Evolutionary conservation across 106 monocot species (phyloP).

Genomic region (Acorus gramineus): DNA sequence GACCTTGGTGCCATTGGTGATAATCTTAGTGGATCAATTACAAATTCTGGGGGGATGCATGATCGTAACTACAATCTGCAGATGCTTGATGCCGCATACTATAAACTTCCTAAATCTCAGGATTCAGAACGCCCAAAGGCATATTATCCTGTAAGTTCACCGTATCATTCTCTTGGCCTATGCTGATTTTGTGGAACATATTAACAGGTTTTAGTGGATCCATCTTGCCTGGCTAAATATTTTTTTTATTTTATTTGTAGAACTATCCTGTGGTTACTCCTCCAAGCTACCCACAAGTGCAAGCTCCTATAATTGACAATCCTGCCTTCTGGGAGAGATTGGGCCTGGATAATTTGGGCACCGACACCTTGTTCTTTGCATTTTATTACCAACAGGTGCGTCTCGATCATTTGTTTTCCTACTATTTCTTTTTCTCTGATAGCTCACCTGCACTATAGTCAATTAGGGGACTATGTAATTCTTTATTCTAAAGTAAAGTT

Average conservation of each 20-base stretch:
- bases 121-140: constrained; percentile 81
- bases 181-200: too few relatives aligned
- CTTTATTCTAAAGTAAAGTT: neutral
- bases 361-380: constrained; percentile 86
- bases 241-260: constrained; percentile 35
- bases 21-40: constrained; percentile 47
- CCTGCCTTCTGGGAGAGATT: constrained; percentile 89
- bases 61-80: constrained; percentile 76
- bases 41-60: constrained; percentile 42
- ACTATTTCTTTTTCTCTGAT: neutral
- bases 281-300: constrained; percentile 78
- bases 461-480: too few relatives aligned
- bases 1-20: constrained; percentile 93
- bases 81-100: constrained; percentile 84
- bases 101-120: constrained; percentile 82
- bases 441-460: neutral
- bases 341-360: constrained; percentile 48
- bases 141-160: constrained; percentile 59
- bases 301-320: constrained; percentile 68
- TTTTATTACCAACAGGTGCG: constrained; percentile 95
- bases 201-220: too few relatives aligned
- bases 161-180: neutral
- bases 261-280: constrained; percentile 76
- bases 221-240: neutral
- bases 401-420: neutral